Evolutionary conservation across 306 rosid genomes (phyloP), one percentile per base, ranked within the genome.

Genomic region (Quercus glauca): DNA sequence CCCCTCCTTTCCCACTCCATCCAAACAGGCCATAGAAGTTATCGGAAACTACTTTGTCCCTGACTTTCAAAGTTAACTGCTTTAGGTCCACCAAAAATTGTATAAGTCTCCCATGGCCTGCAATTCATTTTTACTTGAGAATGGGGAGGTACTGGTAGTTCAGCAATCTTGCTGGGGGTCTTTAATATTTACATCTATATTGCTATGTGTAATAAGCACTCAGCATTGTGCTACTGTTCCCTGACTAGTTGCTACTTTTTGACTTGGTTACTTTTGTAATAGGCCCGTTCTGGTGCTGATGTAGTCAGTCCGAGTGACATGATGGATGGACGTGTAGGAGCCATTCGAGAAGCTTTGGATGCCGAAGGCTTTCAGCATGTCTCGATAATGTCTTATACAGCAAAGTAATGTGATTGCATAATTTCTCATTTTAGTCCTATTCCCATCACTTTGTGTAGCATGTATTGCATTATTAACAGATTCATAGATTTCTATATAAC

Each of bases 271-370:
- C 65, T 69, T 76, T 56, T 55, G 73, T 33, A 43, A 76, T 77
- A 91, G 98, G 98, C 99, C 56, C 93, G 90, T 74, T 97, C 99
- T 81, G 98, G 98, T 88, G 99, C 97, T 74, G 97, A 95, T 81
- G 94, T 95, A 58, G 92, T 95, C 81, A 93, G 99, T 86, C 99
- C 99, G 4, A 93, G 98, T 78, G 99, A 95, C 84, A 95, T 95
- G 99, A 95, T 95, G 99, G 98, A 95, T 65, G 98, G 99, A 52
- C 90, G 97, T 51, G 93, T 93, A 11, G 99, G 99, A 82, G 98
- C 99, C 64, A 73, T 95, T 80, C 89, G 98, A 58, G 83, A 84
- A 51, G 98, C 96, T 85, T 98, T 93, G 21, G 98, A 95, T 88
- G 94, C 97, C 72, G 98, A 93, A 85, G 99, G 99, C 76, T 95